Evolutionary conservation across 1,139 yeast species (phyloP).

Genomic region (Suhomyces taliae): DNA sequence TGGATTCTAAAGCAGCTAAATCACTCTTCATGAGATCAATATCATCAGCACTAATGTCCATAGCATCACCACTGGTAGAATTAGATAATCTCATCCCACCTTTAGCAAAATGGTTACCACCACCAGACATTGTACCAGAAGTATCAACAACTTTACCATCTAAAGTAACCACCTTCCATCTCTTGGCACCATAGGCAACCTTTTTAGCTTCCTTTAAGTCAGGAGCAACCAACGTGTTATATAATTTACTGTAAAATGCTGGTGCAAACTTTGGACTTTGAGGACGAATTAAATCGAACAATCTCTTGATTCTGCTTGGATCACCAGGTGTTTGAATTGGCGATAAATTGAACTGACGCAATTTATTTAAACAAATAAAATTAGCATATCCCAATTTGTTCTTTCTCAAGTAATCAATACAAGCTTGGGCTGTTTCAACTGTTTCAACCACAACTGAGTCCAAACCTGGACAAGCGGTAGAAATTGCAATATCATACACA

Average conservation of each 20-base stretch:
- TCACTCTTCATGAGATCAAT: constrained; percentile 57
- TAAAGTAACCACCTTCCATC: constrained; percentile 88
- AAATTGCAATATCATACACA: constrained; percentile 85
- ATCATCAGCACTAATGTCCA: constrained; percentile 53
- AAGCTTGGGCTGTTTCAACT: constrained; percentile 89
- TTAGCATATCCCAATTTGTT: constrained; percentile 87
- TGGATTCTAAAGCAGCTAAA: constrained; percentile 54
- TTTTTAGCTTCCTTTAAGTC: constrained; percentile 77
- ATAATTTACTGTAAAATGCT: constrained; percentile 85
- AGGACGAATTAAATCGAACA: constrained; percentile 80
- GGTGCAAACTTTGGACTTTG: constrained; percentile 69
- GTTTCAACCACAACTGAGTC: constrained; percentile 94
- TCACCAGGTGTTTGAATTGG: constrained; percentile 62
- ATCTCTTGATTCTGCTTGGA: constrained; percentile 75
- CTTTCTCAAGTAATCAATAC: constrained; percentile 83
- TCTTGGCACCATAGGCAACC: constrained; percentile 80
- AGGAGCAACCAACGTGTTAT: constrained; percentile 84
- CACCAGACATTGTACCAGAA: constrained; percentile 98
- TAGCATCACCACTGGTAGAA: constrained; percentile 20
- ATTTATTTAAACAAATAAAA: constrained; percentile 76
- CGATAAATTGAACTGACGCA: constrained; percentile 60
- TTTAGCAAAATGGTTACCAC: constrained; percentile 67
- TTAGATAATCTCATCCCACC: constrained; percentile 62
- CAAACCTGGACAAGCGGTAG: constrained; percentile 90
- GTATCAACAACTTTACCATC: constrained; percentile 92